Base-by-base conservation (phyloP, 2,329 filamentous ascomycete genomes). In the Colletotrichum orbiculare region DNA sequence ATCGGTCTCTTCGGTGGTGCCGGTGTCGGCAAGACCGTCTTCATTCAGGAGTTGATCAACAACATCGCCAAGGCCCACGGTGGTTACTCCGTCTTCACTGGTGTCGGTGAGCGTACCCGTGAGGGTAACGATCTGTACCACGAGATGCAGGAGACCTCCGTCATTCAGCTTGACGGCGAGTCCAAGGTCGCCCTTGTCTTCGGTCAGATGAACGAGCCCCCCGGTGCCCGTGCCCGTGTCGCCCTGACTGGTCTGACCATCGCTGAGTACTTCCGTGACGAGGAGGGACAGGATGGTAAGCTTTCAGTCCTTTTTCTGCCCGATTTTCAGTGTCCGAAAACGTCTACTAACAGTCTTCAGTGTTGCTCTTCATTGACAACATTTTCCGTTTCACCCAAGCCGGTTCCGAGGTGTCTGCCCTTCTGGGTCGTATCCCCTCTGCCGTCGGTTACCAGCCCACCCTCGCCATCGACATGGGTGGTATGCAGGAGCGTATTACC, bases 111-210 rank as follows among this genome's bases (percentile, higher is more conserved):
- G 91, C 95, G 96, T 88, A 99, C 96, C 81, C 96, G 96, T 93
- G 96, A 99, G 91, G 96, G 96, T 89, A 99, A 99, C 90, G 96
- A 99, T 91, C 84, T 99, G 88, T 99, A 99, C 91, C 95, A 99
- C 87, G 96, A 99, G 90, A 99, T 99, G 96, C 96, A 98, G 88
- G 95, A 99, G 87, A 99, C 96, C 74, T 93, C 92, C 79, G 96
- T 99, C 89, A 99, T 99, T 84, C 90, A 99, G 84, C 93, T 99
- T 73, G 96, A 99, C 72, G 96, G 96, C 83, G 95, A 97, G 78
- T 98, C 96, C 82, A 99, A 99, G 91, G 96, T 98, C 87, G 93
- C 96, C 71, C 87, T 99, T 74, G 96, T 99, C 74, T 99, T 99
- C 86, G 96, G 96, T 89, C 96, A 99, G 89, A 99, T 99, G 96